These are phyloP conservation scores for Solanum lycopersicoides DNA, from an alignment of 257 asterid genomes.

Conservation along the genomic window DNA sequence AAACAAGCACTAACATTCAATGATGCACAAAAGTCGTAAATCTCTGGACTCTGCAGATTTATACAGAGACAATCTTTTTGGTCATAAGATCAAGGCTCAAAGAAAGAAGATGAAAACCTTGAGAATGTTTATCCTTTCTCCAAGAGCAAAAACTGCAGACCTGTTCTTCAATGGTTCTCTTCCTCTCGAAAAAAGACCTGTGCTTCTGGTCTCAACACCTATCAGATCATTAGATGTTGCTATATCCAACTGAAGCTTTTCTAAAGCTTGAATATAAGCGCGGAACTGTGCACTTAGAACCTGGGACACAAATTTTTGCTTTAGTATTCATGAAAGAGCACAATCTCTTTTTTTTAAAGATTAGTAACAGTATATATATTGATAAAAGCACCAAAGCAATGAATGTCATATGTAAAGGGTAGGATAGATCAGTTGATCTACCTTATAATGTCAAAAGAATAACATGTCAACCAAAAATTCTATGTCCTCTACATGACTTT, in stretches of 20 bases:
- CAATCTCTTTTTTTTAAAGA: background rate
- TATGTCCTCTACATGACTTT: background rate
- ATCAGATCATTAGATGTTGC: conserved; percentile 96
- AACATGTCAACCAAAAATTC: background rate
- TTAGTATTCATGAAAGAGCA: background rate
- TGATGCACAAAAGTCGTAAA: background rate
- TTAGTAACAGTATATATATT: background rate
- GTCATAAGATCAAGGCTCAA: background rate
- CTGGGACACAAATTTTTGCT: conserved; percentile 19
- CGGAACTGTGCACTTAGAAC: conserved; percentile 88
- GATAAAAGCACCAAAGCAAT: background rate
- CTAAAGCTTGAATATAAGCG: conserved; percentile 97
- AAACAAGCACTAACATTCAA: background rate
- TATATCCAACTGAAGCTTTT: conserved; percentile 93
- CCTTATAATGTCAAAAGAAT: background rate
- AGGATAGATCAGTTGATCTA: background rate
- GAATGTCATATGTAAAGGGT: background rate
- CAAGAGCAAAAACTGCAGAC: conserved; percentile 96
- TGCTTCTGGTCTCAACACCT: conserved; percentile 94
- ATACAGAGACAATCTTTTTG: background rate
- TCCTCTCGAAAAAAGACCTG: conserved; percentile 84
- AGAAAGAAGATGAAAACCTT: conserved; percentile 42
- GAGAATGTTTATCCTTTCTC: conserved; percentile 91
- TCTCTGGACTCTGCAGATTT: background rate
- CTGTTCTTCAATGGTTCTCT: conserved; percentile 98